Base-by-base conservation (phyloP, 2,329 filamentous ascomycete species). In the Penicillium sp. region DNA sequence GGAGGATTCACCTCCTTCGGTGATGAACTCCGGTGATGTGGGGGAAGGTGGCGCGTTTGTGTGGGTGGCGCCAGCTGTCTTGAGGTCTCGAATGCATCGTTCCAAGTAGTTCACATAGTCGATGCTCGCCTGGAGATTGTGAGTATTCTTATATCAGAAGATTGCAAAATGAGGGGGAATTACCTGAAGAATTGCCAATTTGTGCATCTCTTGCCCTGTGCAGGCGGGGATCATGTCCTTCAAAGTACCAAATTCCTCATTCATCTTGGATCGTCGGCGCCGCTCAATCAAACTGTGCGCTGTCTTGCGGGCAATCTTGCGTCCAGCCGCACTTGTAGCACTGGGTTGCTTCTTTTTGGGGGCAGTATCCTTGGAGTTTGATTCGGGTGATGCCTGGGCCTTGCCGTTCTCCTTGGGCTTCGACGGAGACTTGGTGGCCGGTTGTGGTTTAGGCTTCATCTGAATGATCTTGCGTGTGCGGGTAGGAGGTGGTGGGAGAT, bases 221-320 rank as follows among this genome's bases (percentile, higher is more conserved):
- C 95, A 98, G 2, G 95, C 93, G 0, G 95, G 95, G 56, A 98
- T 96, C 90, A 99, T 92, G 67, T 89, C 85, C 77, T 98, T 98
- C 63, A 98, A 78, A 16, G 96, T 89, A 2, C 87, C 90, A 78
- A 98, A 98, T 77, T 98, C 95, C 73, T 98, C 93, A 67, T 99
- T 98, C 93, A 98, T 99, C 80, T 98, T 99, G 13, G 91, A 96
- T 61, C 95, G 83, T 67, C 95, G 81, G 57, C 93, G 81, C 46
- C 95, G 83, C 78, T 99, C 95, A 66, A 98, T 99, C 64, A 98
- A 78, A 69, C 92, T 97, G 71, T 99, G 95, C 11, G 95, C 95
- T 1, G 93, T 98, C 78, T 97, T 98, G 64, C 95, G 85, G 6
- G 95, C 93, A 65, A 95, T 96, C 80, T 97, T 98, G 55, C 92